Base-by-base conservation (phyloP, 23 red algal genomes). In the Rhodosorus marinus region DNA sequence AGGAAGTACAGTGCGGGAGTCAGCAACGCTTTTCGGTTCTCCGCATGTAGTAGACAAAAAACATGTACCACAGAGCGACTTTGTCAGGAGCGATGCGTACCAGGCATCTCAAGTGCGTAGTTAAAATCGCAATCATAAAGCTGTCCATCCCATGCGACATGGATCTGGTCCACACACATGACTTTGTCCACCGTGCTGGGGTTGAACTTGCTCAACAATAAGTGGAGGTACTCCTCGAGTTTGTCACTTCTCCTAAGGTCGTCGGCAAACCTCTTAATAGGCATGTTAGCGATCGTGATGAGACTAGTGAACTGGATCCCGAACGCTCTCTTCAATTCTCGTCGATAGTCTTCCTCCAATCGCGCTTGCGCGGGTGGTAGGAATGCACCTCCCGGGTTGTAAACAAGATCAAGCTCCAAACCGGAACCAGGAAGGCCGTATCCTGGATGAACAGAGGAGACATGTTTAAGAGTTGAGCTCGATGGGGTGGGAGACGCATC, bases 121-220 rank as follows among this genome's bases (percentile, higher is more conserved):
- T 95, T 76, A 36, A 95, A 95, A 54, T 95, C 88, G 59, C 88
- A 95, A 49, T 95, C 88, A 59, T 83, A 83, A 1, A 95, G 35
- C 6, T 25, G 26, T 22, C 88, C 88, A 35, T 83, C 78, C 32
- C 59, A 80, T 4, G 72, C 51, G 24, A 95, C 80, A 59, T 95
- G 88, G 19, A 95, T 57, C 68, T 80, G 60, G 51, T 80, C 78
- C 31, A 59, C 55, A 57, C 88, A 95, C 88, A 95, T 95, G 24
- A 95, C 53, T 29, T 43, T 31, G 0, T 65, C 40, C 15, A 83
- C 70, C 26, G 57, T 79, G 5, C 51, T 32, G 15, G 56, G 25
- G 52, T 83, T 80, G 52, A 76, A 95, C 3, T 26, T 66, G 15
- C 31, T 31, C n/a, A 64, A 57, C 14, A 95, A 54, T 38, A 84